phyloP scores from a whole-genome alignment of 306 rosid species.

The Echinosophora koreensis region DNA sequence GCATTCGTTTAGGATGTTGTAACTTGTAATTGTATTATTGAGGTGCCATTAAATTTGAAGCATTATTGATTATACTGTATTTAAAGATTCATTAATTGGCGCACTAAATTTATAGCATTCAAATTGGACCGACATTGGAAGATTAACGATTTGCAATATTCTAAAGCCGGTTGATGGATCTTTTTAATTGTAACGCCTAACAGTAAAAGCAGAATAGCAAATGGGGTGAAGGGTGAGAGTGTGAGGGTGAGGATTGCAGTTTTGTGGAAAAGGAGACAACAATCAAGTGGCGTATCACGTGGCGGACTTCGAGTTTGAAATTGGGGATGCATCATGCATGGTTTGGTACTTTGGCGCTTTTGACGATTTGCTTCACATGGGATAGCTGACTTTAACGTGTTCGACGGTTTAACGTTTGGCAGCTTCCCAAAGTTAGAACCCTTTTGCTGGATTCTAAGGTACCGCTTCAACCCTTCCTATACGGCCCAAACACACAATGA shows the following conservation, averaged over 20 bases:
- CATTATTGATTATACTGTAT: too few relatives aligned
- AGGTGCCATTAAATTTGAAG: neutral
- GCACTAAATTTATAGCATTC: neutral
- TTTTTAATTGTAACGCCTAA: neutral
- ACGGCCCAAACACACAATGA: too few relatives aligned
- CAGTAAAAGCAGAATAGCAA: neutral
- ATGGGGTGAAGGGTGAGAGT: neutral
- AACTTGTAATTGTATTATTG: too few relatives aligned
- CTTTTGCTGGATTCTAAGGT: neutral
- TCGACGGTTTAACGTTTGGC: neutral
- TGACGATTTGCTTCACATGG: conserved; percentile 30
- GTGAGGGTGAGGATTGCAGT: neutral
- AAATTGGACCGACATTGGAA: neutral
- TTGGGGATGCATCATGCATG: neutral
- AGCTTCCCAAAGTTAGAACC: neutral
- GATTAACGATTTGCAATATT: neutral
- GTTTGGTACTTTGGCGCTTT: neutral
- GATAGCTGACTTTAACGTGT: neutral
- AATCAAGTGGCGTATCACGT: conserved; percentile 1
- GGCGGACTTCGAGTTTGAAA: conserved; percentile 1
- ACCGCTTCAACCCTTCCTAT: too few relatives aligned
- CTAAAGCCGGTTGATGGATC: neutral
- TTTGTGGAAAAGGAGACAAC: neutral
- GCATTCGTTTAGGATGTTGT: neutral
- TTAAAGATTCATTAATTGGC: neutral